Percentiles rank a stretch among this genome's conserved stretches.
These are phyloP conservation scores for Wickerhamiella parazyma DNA, from an alignment of 805 yeast species.

Conservation along the genomic window DNA sequence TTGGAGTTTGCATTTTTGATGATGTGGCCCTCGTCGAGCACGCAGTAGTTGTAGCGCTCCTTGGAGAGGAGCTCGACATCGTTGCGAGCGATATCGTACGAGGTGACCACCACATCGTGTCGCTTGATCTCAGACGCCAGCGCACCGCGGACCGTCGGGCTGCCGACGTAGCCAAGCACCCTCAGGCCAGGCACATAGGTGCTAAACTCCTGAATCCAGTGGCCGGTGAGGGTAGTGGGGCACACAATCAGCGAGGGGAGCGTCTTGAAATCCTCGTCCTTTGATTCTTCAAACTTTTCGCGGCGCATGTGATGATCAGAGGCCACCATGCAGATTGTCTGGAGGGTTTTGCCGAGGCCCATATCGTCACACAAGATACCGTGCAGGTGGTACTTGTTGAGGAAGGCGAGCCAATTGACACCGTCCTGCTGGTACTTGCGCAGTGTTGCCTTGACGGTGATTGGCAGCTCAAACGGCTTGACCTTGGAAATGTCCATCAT, in stretches of 20 bases:
- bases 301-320: slow-evolving; percentile 85
- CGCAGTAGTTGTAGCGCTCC: slow-evolving; percentile 80
- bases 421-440: slow-evolving; percentile 97
- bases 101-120: slow-evolving; percentile 82
- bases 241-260: slow-evolving; percentile 81
- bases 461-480: slow-evolving; percentile 76
- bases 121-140: slow-evolving; percentile 38
- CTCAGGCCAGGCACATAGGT: slow-evolving; percentile 81
- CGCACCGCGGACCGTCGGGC: slow-evolving; percentile 55
- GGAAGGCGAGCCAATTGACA: slow-evolving; percentile 92
- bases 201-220: slow-evolving; percentile 92
- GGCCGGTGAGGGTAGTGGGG: slow-evolving; percentile 97
- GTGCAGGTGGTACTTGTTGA: slow-evolving; percentile 87
- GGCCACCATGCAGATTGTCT: slow-evolving; percentile 91
- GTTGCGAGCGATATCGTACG: slow-evolving; percentile 92
- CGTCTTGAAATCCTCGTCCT: slow-evolving; percentile 50
- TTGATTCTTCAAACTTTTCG: slow-evolving; percentile 47
- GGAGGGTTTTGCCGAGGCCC: slow-evolving; percentile 97
- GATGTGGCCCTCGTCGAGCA: slow-evolving; percentile 94
- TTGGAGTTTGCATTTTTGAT: slow-evolving; percentile 86
- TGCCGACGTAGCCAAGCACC: slow-evolving; percentile 84
- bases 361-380: slow-evolving; percentile 98
- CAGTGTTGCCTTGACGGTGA: slow-evolving; percentile 79
- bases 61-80: slow-evolving; percentile 53
- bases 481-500: slow-evolving; percentile 96